Percentiles rank a stretch among this genome's conserved stretches.
These are phyloP conservation scores for Candida coquimbonensis DNA, from an alignment of 805 yeast species.

Conservation along the genomic window DNA sequence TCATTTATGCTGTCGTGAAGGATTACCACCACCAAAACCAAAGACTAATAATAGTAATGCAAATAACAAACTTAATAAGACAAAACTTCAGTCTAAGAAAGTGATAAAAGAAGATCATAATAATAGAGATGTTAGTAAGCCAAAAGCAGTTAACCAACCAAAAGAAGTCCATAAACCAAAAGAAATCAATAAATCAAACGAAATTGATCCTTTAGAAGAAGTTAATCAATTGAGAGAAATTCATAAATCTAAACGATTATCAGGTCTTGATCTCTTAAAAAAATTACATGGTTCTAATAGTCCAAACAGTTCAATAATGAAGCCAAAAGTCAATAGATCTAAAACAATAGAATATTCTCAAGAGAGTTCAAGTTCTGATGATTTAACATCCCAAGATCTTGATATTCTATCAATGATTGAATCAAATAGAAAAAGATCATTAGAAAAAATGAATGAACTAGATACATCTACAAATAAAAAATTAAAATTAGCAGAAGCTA, in stretches of 20 bases:
- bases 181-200: background rate
- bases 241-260: background rate
- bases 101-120: background rate
- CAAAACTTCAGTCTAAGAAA: too few species aligned
- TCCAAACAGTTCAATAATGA: background rate
- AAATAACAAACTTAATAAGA: too few species aligned
- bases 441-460: background rate
- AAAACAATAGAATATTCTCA: too few species aligned
- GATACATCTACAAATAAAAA: background rate
- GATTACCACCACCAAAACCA: constrained; percentile 23
- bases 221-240: background rate
- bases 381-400: background rate
- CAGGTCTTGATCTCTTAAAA: constrained; percentile 7
- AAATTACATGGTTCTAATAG: constrained; percentile 2
- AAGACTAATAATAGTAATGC: background rate
- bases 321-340: background rate
- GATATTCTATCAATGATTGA: background rate
- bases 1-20: constrained; percentile 43
- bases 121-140: too few species aligned
- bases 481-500: background rate
- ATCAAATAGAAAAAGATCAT: background rate
- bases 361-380: background rate
- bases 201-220: background rate
- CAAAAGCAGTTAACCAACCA: too few species aligned
- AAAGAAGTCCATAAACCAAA: too few species aligned